A percentile compares a stretch with the other conserved stretches of the same genome.
Evolutionary conservation across 345 rosid genomes (phyloP).

Genomic region (Erodium maritimum): DNA sequence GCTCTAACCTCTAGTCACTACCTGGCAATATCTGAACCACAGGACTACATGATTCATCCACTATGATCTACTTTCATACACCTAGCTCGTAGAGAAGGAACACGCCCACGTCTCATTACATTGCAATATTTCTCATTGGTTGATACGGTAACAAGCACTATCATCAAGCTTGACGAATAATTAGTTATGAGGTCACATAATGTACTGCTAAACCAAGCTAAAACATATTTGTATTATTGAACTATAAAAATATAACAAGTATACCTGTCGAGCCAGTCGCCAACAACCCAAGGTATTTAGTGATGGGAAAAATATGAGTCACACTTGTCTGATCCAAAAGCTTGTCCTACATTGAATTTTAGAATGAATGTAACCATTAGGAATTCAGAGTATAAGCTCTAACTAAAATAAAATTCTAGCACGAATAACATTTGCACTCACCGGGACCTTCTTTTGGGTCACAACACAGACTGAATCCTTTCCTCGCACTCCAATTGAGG

Average conservation of each 20-base stretch:
- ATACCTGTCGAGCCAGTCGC: conserved; percentile 98
- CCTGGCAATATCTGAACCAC: no score
- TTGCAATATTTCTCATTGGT: no score
- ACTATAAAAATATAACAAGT: not conserved
- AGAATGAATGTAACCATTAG: not conserved
- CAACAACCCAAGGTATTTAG: conserved; percentile 78
- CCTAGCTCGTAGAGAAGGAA: no score
- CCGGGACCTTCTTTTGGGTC: conserved; percentile 99
- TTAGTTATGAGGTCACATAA: no score
- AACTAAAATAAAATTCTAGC: not conserved
- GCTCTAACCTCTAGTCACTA: no score
- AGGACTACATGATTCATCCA: no score
- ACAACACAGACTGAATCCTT: conserved; percentile 93
- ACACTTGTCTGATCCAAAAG: conserved; percentile 95
- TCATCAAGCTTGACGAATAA: no score
- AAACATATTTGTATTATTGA: no score
- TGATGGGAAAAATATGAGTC: conserved; percentile 78
- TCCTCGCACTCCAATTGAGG: conserved; percentile 95
- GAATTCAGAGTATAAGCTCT: not conserved
- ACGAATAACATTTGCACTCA: conserved; percentile 21
- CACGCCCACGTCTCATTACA: no score
- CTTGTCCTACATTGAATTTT: conserved; percentile 57
- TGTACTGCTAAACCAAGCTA: no score
- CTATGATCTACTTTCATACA: no score
- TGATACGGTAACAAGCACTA: no score